Evolutionary conservation across 768 basidiomycete genomes (phyloP), one percentile per base, ranked within the genome.

Genomic region (Piloderma croceum): DNA sequence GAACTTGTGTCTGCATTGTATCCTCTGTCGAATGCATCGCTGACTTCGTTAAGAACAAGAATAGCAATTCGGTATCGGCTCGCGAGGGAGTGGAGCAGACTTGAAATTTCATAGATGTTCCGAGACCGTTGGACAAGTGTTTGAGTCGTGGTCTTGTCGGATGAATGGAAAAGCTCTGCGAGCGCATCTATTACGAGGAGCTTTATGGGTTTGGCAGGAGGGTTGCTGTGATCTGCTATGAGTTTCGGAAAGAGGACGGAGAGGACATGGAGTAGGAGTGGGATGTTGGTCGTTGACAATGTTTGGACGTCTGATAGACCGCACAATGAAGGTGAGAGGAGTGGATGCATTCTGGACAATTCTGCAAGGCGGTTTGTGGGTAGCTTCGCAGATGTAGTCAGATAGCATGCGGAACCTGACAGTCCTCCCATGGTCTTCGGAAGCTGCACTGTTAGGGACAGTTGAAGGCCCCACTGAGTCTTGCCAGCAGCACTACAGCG

Each of bases 141-240:
- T 6, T 63, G 54, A 3, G 80, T 73, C 6, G 74, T 75, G 2
- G 77, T 76, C 50, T 78, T 78, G 41, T 70, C 71, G 11, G 66
- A 63, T 0, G 75, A 71, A 48, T 87, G 83, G 52, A 97, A 86
- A 12, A 96, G 74, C 34, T 93, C 89, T 0, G 85, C 81, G 31
- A 99, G 69, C 0, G 90, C 83, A 61, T 99, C 96, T 43, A 99
- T 74, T 39, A 99, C 63, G 36, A 99, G 51, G 11, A 97, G 71
- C 41, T 76, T 82, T 23, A 96, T 67, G 1, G 88, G 90, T 46
- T 69, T 76, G 1, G 58, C 47, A 1, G 56, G 56, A 0, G 58
- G 38, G 34, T 59, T 50, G 15, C 60, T 53, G 6, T 54, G 53
- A 5, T 58, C 43, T 36, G 63, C 48, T 32, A 83, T 68, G 47